These are phyloP conservation scores for Paragyromitra xinjiangensis DNA, from an alignment of 495 filamentous ascomycete species.

Conservation along the genomic window DNA sequence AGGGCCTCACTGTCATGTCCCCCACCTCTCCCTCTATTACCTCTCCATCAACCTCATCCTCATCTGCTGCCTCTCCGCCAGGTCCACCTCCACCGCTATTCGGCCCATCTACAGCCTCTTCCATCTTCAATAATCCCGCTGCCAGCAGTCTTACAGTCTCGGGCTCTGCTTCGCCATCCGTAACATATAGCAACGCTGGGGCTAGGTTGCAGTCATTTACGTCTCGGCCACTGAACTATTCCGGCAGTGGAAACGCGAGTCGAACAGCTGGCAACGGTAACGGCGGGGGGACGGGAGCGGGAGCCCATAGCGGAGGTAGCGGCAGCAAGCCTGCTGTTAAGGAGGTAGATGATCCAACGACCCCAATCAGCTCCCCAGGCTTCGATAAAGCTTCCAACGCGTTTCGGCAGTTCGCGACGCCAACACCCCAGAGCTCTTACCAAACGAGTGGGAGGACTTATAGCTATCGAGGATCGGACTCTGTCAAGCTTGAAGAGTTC, in stretches of 20 bases:
- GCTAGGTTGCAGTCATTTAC: conserved; percentile 50
- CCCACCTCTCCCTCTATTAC: conserved; percentile 39
- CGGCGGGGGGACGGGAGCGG: background rate
- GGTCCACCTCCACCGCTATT: conserved; percentile 25
- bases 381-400: conserved; percentile 56
- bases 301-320: conserved; percentile 19
- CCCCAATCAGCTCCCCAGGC: conserved; percentile 45
- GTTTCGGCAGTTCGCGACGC: conserved; percentile 57
- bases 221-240: conserved; percentile 44
- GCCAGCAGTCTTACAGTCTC: conserved; percentile 21
- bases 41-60: conserved; percentile 27
- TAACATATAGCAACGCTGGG: conserved; percentile 20
- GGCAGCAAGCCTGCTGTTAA: conserved; percentile 57
- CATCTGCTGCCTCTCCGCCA: conserved; percentile 5
- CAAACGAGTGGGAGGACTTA: conserved; percentile 57
- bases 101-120: conserved; percentile 27
- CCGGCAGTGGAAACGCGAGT: conserved; percentile 28
- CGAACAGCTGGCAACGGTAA: conserved; percentile 14
- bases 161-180: conserved; percentile 21
- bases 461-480: conserved; percentile 59
- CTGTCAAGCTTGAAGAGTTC: conserved; percentile 65
- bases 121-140: conserved; percentile 55
- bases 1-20: conserved; percentile 45
- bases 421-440: conserved; percentile 54
- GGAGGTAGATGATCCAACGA: conserved; percentile 61